A percentile compares a stretch with the other conserved stretches of the same genome.
Conservation (phyloP, 192 early-diverging fungal genomes). For the Coemansia sp. region DNA sequence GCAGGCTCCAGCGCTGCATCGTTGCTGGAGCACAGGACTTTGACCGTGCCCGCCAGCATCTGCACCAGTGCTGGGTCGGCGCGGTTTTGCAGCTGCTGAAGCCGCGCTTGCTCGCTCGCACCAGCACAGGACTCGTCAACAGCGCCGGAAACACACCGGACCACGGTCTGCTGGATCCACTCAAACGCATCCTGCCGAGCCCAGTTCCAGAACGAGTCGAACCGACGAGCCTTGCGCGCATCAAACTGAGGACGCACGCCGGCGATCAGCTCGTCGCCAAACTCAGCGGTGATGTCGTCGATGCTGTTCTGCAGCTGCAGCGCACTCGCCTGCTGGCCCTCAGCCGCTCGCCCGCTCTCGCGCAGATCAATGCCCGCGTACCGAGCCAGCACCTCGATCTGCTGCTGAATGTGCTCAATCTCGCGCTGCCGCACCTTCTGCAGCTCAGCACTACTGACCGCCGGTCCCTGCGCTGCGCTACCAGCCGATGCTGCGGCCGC, state of each 20-base stretch:
- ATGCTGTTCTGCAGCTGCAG: constrained; percentile 67
- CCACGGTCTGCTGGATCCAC: constrained; percentile 79
- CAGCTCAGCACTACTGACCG: constrained; percentile 89
- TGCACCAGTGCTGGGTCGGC: constrained; percentile 66
- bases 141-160: constrained; percentile 70
- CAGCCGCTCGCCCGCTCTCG: constrained; percentile 61
- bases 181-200: constrained; percentile 52
- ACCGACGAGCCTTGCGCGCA: constrained; percentile 76
- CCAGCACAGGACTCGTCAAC: constrained; percentile 57
- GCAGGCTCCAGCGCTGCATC: constrained; percentile 59
- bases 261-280: constrained; percentile 74
- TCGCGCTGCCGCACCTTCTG: constrained; percentile 72
- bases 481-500: neutral
- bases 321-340: constrained; percentile 59
- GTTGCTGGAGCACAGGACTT: constrained; percentile 61
- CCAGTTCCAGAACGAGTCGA: constrained; percentile 98
- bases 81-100: constrained; percentile 72
- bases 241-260: constrained; percentile 82
- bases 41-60: constrained; percentile 70
- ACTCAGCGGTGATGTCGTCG: constrained; percentile 76
- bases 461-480: constrained; percentile 38
- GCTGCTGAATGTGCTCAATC: constrained; percentile 69
- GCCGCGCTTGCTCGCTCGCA: constrained; percentile 54
- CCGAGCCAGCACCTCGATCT: constrained; percentile 81
- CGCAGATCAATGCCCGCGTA: constrained; percentile 79